Conservation (phyloP, 2,329 filamentous ascomycete species). For the Beauveria scarabaeidicola region DNA sequence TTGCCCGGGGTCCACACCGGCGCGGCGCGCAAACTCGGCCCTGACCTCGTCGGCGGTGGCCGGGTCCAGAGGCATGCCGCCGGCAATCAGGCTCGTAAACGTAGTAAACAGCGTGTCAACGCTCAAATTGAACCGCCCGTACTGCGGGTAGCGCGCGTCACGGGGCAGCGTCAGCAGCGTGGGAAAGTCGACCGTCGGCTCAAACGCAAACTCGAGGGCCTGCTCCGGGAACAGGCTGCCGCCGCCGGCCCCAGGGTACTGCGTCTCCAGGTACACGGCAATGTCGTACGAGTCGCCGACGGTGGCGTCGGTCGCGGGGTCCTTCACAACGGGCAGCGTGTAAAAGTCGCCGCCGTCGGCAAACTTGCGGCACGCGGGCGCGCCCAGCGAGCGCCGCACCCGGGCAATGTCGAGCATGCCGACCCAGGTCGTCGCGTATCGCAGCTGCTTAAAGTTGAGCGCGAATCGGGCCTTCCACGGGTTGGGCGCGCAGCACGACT, state of each 20-base stretch:
- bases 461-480: conserved; percentile 29
- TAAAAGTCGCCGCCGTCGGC: conserved; percentile 48
- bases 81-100: conserved; percentile 31
- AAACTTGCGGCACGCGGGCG: conserved; percentile 44
- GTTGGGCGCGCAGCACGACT: conserved; percentile 21
- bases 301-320: conserved; percentile 29
- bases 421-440: conserved; percentile 37
- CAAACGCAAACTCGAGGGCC: conserved; percentile 32
- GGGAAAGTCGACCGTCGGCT: conserved; percentile 15
- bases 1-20: conserved; percentile 35
- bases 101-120: conserved; percentile 46
- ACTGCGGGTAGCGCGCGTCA: conserved; percentile 24
- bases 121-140: conserved; percentile 43
- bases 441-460: conserved; percentile 32
- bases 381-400: conserved; percentile 36
- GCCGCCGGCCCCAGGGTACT: conserved; percentile 36
- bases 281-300: conserved; percentile 61
- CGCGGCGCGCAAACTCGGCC: conserved; percentile 40
- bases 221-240: conserved; percentile 40
- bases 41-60: conserved; percentile 33
- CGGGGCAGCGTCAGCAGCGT: conserved; percentile 29
- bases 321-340: conserved; percentile 51
- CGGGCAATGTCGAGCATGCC: conserved; percentile 41
- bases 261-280: conserved; percentile 48
- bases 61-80: conserved; percentile 42